phyloP scores from a whole-genome alignment of 192 early-diverging fungal genomes.

The Podila horticola region DNA sequence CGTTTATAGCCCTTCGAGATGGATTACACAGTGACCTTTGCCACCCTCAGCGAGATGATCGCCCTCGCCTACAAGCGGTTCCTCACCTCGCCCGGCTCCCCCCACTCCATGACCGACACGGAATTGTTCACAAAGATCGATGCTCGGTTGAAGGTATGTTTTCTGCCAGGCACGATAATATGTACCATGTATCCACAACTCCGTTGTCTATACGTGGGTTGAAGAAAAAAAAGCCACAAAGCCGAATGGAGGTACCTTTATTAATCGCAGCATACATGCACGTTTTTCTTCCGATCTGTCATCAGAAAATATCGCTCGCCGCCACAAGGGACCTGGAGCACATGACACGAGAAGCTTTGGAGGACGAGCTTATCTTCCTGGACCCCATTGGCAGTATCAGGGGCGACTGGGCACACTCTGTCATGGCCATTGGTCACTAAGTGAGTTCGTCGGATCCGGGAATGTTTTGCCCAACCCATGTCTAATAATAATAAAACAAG shows the following conservation, averaged over 20 bases:
- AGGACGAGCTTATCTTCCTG: constrained; percentile 20
- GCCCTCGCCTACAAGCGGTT: constrained; percentile 31
- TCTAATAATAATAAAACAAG: not conserved
- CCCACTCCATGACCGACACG: not conserved
- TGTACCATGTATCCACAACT: too few relatives aligned
- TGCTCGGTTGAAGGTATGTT: constrained; percentile 30
- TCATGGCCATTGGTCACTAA: constrained; percentile 3
- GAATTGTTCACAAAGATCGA: constrained; percentile 30
- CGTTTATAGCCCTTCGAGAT: constrained; percentile 32
- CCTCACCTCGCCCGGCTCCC: constrained; percentile 9
- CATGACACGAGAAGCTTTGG: constrained; percentile 10
- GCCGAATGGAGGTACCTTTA: not conserved
- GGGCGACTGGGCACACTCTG: constrained; percentile 18
- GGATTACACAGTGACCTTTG: constrained; percentile 30
- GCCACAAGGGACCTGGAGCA: constrained; percentile 17
- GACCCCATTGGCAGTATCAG: constrained; percentile 8
- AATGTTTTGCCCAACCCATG: too few relatives aligned
- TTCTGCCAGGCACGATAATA: too few relatives aligned
- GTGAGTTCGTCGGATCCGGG: not conserved
- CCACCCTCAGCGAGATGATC: constrained; percentile 30
- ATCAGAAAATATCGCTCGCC: constrained; percentile 19
- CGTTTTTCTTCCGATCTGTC: not conserved
- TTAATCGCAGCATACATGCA: not conserved
- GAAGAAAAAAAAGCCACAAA: not conserved
- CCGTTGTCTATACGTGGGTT: too few relatives aligned